These are phyloP conservation scores for Penium margaritaceum DNA, from an alignment of 139 green algal genomes.

Conservation along the genomic window DNA sequence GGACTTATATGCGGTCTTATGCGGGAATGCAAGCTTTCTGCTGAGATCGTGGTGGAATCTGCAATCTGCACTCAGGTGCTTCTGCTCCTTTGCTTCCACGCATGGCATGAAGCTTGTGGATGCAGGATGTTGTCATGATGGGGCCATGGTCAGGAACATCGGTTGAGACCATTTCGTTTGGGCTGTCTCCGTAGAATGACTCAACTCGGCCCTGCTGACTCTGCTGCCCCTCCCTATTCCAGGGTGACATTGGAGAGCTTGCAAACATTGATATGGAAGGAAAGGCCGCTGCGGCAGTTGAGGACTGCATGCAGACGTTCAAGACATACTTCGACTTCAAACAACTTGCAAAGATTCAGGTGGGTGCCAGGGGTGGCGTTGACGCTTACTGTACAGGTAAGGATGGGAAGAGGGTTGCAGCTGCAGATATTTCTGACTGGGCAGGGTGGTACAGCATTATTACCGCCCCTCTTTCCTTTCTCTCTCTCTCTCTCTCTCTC, in stretches of 20 bases:
- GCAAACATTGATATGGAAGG: conserved; percentile 25
- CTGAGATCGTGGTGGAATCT: neutral
- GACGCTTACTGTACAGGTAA: too few relatives aligned
- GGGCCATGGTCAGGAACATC: neutral
- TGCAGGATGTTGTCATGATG: neutral
- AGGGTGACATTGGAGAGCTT: conserved; percentile 25
- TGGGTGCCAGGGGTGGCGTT: neutral
- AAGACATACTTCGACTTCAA: conserved; percentile 26
- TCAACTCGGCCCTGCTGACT: too few relatives aligned
- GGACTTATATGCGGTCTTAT: neutral
- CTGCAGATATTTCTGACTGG: too few relatives aligned
- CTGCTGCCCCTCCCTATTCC: neutral
- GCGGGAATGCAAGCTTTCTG: neutral
- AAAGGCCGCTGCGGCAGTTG: conserved; percentile 10
- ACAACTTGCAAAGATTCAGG: conserved; percentile 11
- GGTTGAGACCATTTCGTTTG: too few relatives aligned
- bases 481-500: too few relatives aligned
- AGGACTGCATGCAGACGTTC: conserved; percentile 42
- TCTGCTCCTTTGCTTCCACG: too few relatives aligned
- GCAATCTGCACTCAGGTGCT: too few relatives aligned
- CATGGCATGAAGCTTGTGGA: neutral
- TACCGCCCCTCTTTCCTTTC: too few relatives aligned
- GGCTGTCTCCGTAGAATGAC: too few relatives aligned
- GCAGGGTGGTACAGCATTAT: too few relatives aligned
- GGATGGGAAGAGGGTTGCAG: too few relatives aligned